phyloP scores from a whole-genome alignment of 2,329 filamentous ascomycete genomes.

The Xylariaceae sp. region DNA sequence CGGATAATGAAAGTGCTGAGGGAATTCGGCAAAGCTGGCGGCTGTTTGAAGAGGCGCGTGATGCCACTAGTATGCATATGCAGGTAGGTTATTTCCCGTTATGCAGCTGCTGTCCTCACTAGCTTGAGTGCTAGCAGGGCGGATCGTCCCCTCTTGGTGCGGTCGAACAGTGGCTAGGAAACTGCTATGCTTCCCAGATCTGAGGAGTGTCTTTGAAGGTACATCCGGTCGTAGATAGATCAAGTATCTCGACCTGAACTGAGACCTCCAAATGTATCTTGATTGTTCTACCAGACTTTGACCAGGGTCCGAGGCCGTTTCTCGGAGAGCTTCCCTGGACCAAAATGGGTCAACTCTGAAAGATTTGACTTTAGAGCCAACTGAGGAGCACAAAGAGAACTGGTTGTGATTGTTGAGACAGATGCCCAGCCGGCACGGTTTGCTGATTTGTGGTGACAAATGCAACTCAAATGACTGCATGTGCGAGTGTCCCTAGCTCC shows the following conservation, averaged over 20 bases:
- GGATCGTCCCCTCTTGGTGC: slow-evolving; percentile 4
- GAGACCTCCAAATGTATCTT: slow-evolving; percentile 1
- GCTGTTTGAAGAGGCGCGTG: no score
- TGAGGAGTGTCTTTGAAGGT: neutral
- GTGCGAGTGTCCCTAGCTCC: neutral
- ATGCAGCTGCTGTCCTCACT: neutral
- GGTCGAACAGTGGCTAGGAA: neutral
- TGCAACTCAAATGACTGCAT: neutral
- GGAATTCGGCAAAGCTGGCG: no score
- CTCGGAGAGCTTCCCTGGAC: neutral
- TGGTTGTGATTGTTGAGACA: neutral
- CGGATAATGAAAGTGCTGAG: no score
- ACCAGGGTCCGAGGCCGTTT: neutral
- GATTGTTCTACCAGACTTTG: neutral
- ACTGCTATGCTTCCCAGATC: neutral
- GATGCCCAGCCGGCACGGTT: neutral
- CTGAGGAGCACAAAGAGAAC: neutral
- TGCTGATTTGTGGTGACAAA: slow-evolving; percentile 3
- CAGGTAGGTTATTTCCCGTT: neutral
- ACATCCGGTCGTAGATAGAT: slow-evolving; percentile 1
- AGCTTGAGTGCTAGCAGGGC: neutral
- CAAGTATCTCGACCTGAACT: slow-evolving; percentile 13
- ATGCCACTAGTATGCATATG: neutral
- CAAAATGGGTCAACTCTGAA: neutral
- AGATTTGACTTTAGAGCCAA: neutral